A percentile compares a stretch with the other conserved stretches of the same genome.
Evolutionary conservation across 768 basidiomycete species (phyloP).

Genomic region (Pleurotus sapidus): DNA sequence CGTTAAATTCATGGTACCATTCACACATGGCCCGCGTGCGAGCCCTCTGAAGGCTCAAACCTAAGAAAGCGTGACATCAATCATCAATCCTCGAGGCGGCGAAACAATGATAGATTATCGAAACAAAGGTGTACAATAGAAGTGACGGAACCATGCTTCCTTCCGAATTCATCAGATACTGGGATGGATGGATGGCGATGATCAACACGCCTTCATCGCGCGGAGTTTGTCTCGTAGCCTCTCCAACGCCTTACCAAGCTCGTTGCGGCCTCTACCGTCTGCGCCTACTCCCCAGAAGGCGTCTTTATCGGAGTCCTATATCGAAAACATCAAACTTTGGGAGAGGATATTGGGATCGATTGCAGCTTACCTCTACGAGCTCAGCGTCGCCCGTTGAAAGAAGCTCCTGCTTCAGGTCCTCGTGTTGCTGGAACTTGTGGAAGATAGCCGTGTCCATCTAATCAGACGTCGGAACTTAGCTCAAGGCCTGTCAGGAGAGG

Average conservation of each 20-base stretch:
- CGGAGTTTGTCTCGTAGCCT: conserved; percentile 58
- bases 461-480: conserved; percentile 1
- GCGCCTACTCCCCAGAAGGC: conserved; percentile 77
- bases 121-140: conserved; percentile 6
- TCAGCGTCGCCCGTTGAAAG: conserved; percentile 64
- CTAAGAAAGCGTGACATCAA: neutral
- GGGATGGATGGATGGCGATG: neutral
- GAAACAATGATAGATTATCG: neutral
- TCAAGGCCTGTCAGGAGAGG: neutral
- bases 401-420: conserved; percentile 53
- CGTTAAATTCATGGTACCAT: too few species aligned
- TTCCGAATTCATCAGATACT: conserved; percentile 1
- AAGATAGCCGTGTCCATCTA: conserved; percentile 68
- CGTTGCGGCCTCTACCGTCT: conserved; percentile 65
- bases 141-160: too few species aligned
- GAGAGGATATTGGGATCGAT: too few species aligned
- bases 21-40: too few species aligned
- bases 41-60: neutral
- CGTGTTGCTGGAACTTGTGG: conserved; percentile 72
- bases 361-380: conserved; percentile 57
- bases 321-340: neutral
- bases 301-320: conserved; percentile 70
- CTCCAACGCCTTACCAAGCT: conserved; percentile 69
- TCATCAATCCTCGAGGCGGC: neutral
- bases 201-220: conserved; percentile 13